These are phyloP conservation scores for Boletus coccyginus DNA, from an alignment of 768 basidiomycete species.

Conservation along the genomic window DNA sequence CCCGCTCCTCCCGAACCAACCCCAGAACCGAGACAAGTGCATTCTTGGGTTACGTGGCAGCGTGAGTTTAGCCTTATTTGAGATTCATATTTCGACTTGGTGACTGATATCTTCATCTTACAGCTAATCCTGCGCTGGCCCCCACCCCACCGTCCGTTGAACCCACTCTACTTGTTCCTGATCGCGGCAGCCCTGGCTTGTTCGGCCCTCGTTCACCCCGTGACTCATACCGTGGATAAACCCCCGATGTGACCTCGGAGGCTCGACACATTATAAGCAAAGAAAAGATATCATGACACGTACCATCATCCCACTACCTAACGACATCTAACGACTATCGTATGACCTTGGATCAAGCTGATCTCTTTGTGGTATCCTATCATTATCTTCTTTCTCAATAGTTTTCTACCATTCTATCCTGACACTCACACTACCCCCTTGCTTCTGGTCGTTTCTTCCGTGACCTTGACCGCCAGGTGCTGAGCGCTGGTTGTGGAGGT, in stretches of 20 bases:
- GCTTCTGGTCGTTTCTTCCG: not conserved
- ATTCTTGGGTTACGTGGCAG: conserved; percentile 65
- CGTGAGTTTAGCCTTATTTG: conserved; percentile 45
- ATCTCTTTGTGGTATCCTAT: conserved; percentile 18
- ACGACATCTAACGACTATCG: conserved; percentile 21
- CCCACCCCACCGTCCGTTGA: conserved; percentile 63
- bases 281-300: not conserved
- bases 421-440: not conserved
- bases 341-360: conserved; percentile 12
- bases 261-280: not conserved
- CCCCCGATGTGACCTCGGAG: not conserved
- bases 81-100: not conserved
- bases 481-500: not conserved
- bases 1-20: conserved; percentile 33
- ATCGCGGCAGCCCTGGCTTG: conserved; percentile 57
- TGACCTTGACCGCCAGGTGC: not conserved
- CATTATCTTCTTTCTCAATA: conserved; percentile 21
- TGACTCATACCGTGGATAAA: conserved; percentile 30
- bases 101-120: conserved; percentile 7
- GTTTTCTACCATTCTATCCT: not conserved
- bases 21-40: conserved; percentile 41
- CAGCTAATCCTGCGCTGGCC: conserved; percentile 56
- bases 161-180: conserved; percentile 60
- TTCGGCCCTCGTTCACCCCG: conserved; percentile 77
- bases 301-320: not conserved